These are phyloP conservation scores for Piper longum DNA, from an alignment of 164 flowering plant genomes.

Conservation along the genomic window DNA sequence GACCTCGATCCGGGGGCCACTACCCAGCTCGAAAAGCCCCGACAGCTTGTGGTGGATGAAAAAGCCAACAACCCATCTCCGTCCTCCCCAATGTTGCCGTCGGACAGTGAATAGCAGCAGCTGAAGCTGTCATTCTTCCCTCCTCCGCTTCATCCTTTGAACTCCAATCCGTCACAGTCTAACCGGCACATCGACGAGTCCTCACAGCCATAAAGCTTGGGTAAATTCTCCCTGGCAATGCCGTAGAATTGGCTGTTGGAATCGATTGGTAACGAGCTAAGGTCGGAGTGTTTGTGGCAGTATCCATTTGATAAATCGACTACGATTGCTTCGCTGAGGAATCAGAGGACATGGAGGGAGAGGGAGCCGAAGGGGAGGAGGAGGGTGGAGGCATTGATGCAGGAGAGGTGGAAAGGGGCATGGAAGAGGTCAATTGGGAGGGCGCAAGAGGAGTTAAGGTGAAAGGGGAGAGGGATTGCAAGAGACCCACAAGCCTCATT, in stretches of 20 bases:
- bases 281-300: slow-evolving; percentile 41
- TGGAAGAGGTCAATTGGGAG: slow-evolving; percentile 7
- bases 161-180: slow-evolving; percentile 28
- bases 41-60: slow-evolving; percentile 36
- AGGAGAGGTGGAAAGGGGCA: slow-evolving; percentile 37
- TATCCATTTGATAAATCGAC: slow-evolving; percentile 32
- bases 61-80: slow-evolving; percentile 47
- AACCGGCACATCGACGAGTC: slow-evolving; percentile 60
- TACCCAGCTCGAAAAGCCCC: slow-evolving; percentile 65
- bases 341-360: slow-evolving; percentile 27
- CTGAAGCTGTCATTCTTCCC: slow-evolving; percentile 21
- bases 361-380: slow-evolving; percentile 26
- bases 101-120: slow-evolving; percentile 63
- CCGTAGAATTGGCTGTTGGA: slow-evolving; percentile 32
- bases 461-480: slow-evolving; percentile 48
- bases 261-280: slow-evolving; percentile 30
- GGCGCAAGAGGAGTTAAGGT: slow-evolving; percentile 26
- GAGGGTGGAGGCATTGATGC: slow-evolving; percentile 38
- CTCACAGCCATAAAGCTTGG: slow-evolving; percentile 57
- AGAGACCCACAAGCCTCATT: slow-evolving; percentile 38
- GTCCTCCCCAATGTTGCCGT: slow-evolving; percentile 33
- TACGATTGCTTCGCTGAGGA: slow-evolving; percentile 45
- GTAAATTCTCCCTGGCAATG: slow-evolving; percentile 43
- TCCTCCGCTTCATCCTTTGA: slow-evolving; percentile 23
- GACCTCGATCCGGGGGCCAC: slow-evolving; percentile 17